Conservation (phyloP, 495 filamentous ascomycete genomes). For the Polyplosphaeria fusca region DNA sequence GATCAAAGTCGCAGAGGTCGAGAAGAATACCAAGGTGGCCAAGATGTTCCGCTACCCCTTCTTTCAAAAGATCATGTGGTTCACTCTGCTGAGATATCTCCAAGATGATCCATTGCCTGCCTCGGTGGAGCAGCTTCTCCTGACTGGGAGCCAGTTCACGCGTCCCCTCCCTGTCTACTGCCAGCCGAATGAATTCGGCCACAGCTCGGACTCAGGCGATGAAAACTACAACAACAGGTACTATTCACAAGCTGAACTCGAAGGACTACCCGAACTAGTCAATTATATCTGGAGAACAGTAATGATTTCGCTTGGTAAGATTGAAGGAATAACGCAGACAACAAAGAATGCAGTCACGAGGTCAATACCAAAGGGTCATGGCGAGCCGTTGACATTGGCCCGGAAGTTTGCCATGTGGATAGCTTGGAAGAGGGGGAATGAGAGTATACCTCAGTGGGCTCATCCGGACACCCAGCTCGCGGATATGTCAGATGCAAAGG, state of each 20-base stretch:
- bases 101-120: slow-evolving; percentile 63
- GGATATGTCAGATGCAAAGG: slow-evolving; percentile 26
- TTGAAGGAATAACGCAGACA: slow-evolving; percentile 58
- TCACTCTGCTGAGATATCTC: slow-evolving; percentile 63
- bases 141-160: slow-evolving; percentile 55
- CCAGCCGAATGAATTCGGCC: slow-evolving; percentile 55
- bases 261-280: slow-evolving; percentile 61
- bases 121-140: slow-evolving; percentile 55
- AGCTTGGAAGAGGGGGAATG: slow-evolving; percentile 72
- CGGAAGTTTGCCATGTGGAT: slow-evolving; percentile 68
- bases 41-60: slow-evolving; percentile 68
- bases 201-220: slow-evolving; percentile 47
- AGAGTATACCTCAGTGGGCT: slow-evolving; percentile 65
- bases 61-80: slow-evolving; percentile 76
- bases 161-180: slow-evolving; percentile 56
- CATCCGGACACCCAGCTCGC: slow-evolving; percentile 39
- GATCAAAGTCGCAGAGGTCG: slow-evolving; percentile 66
- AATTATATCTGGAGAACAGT: slow-evolving; percentile 67
- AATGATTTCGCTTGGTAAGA: slow-evolving; percentile 61
- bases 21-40: slow-evolving; percentile 69
- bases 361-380: slow-evolving; percentile 62
- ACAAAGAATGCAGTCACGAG: slow-evolving; percentile 57
- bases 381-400: slow-evolving; percentile 60
- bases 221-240: slow-evolving; percentile 58
- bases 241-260: slow-evolving; percentile 66